Base-by-base conservation (phyloP, 2,329 filamentous ascomycete genomes). In the Cladosporium sp. region DNA sequence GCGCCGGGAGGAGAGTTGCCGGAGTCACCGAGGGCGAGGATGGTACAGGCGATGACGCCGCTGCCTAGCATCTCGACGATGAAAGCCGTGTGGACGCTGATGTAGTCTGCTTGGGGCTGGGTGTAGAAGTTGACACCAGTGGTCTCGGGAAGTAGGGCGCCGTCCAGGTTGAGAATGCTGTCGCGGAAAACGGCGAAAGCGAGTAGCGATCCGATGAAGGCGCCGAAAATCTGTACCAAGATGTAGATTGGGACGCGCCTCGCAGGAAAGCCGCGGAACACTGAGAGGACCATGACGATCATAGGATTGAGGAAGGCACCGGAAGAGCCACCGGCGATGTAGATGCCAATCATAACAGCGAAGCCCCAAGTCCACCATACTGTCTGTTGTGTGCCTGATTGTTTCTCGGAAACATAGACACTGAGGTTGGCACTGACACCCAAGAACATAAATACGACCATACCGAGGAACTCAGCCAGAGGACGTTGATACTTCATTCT, bases 391-490 rank as follows among this genome's bases (percentile, higher is more conserved):
- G 61, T 66, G 16, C 71, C 71, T 2, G 67, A 67, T 62, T 71
- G 65, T 11, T 66, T 33, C 31, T 69, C 55, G 67, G 82, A 84
- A 31, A 82, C 81, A 1, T 80, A 68, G 77, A 82, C 69, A 11
- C 65, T 67, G 40, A 78, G 67, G 67, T 74, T 72, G 62, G 71
- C 67, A 64, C 65, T 67, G 4, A 71, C 65, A 26, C 72, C 69
- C n/a, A 68, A 65, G 57, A 69, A 67, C 44, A 73, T 65, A 65
- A 71, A 65, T 46, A 71, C 64, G 1, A 69, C 81, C 75, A 80
- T 82, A 77, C 80, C 83, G 28, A 82, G 80, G 80, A 82, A 84
- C 28, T 91, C 89, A 1, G 87, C 86, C 67, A 91, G 86, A 1
- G 83, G 84, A 66, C 89, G 87, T 68, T 84, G 83, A 52, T 84